Percentiles rank a stretch among this genome's conserved stretches.
Conservation (phyloP, 1,139 yeast genomes). For the Pneumocystis sp. region DNA sequence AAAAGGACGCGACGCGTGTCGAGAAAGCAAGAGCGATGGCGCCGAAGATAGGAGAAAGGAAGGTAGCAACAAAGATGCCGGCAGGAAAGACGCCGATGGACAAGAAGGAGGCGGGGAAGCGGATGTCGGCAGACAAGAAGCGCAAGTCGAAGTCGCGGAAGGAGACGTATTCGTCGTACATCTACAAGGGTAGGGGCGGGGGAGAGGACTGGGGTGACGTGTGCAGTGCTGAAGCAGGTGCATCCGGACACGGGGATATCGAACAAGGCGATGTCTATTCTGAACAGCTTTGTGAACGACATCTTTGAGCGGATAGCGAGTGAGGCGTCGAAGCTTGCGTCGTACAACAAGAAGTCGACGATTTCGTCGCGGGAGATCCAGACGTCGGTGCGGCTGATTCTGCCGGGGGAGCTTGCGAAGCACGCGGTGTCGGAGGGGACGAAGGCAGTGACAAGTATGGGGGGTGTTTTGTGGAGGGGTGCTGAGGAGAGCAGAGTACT, state of each 20-base stretch:
- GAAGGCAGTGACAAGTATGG: constrained; percentile 81
- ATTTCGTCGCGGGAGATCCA: constrained; percentile 98
- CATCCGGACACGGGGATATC: constrained; percentile 94
- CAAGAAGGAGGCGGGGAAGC: constrained; percentile 80
- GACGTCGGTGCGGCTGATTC: constrained; percentile 96
- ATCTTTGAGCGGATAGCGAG: constrained; percentile 90
- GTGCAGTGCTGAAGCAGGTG: constrained; percentile 74
- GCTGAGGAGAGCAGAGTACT: background rate
- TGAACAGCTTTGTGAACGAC: constrained; percentile 89
- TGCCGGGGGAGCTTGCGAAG: constrained; percentile 98
- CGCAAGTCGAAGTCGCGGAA: constrained; percentile 95
- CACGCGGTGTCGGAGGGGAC: constrained; percentile 99
- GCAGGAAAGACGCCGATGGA: constrained; percentile 75
- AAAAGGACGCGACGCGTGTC: background rate
- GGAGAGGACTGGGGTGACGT: background rate
- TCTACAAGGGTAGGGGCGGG: constrained; percentile 45
- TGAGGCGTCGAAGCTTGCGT: constrained; percentile 98
- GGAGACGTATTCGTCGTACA: constrained; percentile 97
- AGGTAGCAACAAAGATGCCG: constrained; percentile 26
- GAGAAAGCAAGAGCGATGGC: constrained; percentile 42
- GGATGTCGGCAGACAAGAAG: constrained; percentile 55
- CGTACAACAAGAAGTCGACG: constrained; percentile 98
- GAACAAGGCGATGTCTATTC: constrained; percentile 96
- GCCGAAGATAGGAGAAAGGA: constrained; percentile 69
- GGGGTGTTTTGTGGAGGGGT: background rate